Evolutionary conservation across 1,139 yeast species (phyloP), one percentile per base, ranked within the genome.

Genomic region (Pichia sp.): DNA sequence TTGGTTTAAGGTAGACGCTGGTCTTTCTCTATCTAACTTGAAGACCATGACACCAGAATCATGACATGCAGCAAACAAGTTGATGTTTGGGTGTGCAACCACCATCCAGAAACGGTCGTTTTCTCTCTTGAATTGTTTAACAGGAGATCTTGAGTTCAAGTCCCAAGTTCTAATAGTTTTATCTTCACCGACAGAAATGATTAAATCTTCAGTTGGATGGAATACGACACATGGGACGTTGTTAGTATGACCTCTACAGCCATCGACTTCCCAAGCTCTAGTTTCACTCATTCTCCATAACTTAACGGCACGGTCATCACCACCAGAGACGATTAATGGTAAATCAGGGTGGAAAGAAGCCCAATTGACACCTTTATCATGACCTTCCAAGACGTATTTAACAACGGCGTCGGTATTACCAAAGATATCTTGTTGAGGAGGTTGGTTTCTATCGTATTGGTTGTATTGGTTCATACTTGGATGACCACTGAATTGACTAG

Each of bases 151-250:
- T 67, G 87, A 88, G 71, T 91, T 91, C 62, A 93, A 76, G 67
- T 94, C 99, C 99, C 99, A 94, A 30, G 93, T 87, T 67, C 99
- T 80, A 56, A 94, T 81, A n/a, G 99, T 91, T 69, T 89, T 90
- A 71, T 94, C 99, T 67, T 93, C 99, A 56, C 96, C 85, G 41
- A 91, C 96, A 22, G 98, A 91, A 47, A 94, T 73, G 57, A 94
- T 91, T 64, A 93, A 73, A 59, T 93, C 97, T 68, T 90, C 96
- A 58, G 81, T 83, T 38, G 99, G 98, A 62, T 93, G 97, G 79
- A 94, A 94, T 46, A 88, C 73, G 37, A 90, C 91, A 67, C 95
- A 77, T 49, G 91, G 82, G 48, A 93, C 96, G 63, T 89, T 90
- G 63, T 93, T 91, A 40, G 96, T 85, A 67, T 94, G 99, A 46